A percentile compares a stretch with the other conserved stretches of the same genome.
Conservation (phyloP, 148 eudicot genomes). For the Vaccinium macrocarpon region DNA sequence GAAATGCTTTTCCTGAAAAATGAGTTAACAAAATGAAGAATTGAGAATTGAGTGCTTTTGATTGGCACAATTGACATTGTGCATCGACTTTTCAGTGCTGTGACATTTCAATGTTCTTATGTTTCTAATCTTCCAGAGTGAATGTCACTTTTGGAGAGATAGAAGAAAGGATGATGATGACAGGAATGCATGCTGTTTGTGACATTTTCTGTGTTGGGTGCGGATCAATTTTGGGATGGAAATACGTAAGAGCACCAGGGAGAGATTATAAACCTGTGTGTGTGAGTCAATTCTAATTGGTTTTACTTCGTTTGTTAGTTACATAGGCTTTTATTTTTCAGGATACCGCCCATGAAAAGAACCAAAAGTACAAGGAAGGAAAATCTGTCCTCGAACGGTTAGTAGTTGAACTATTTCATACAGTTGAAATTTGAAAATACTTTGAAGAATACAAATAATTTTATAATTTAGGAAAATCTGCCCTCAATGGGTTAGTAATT, state of each 20-base stretch:
- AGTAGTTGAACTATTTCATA: slow-evolving; percentile 6
- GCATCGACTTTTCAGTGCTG: background rate
- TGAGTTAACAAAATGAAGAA: background rate
- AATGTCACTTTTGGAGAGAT: slow-evolving; percentile 69
- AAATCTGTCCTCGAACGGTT: slow-evolving; percentile 15
- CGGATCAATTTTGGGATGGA: slow-evolving; percentile 90
- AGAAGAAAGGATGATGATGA: slow-evolving; percentile 85
- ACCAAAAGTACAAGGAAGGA: slow-evolving; percentile 97
- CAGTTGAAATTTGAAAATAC: background rate
- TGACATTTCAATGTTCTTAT: background rate
- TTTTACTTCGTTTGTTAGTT: slow-evolving; percentile 11
- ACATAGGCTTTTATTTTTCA: slow-evolving; percentile 41
- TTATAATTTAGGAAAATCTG: too few species aligned
- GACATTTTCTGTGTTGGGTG: slow-evolving; percentile 90
- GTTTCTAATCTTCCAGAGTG: slow-evolving; percentile 37
- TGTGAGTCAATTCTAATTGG: background rate
- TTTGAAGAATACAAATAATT: background rate
- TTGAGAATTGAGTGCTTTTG: background rate
- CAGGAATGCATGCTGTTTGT: slow-evolving; percentile 80
- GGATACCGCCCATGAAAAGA: slow-evolving; percentile 89
- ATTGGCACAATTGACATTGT: background rate
- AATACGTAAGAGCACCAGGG: slow-evolving; percentile 50
- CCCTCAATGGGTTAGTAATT: background rate
- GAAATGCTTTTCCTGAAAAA: background rate
- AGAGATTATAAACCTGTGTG: slow-evolving; percentile 13